Conservation (phyloP, 1,139 yeast species). For the Meyerozyma smithsonii region DNA sequence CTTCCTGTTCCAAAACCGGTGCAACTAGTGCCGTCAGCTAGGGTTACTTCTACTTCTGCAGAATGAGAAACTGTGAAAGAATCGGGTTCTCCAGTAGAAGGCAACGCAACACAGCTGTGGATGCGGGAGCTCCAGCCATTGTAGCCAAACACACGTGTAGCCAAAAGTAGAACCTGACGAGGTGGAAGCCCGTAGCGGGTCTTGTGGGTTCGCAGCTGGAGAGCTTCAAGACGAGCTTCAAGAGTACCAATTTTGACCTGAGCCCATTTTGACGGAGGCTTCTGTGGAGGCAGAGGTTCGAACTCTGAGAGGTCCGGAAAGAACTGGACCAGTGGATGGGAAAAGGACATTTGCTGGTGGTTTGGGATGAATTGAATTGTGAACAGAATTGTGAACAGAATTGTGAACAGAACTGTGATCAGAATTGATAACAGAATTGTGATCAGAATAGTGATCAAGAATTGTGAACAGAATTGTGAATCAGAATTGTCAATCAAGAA, state of each 20-base stretch:
- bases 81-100: slow-evolving; percentile 13
- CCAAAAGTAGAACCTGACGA: slow-evolving; percentile 24
- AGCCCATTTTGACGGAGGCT: slow-evolving; percentile 23
- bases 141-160: slow-evolving; percentile 63
- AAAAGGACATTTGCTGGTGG: background rate
- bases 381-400: background rate
- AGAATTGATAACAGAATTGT: too few species aligned
- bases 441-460: too few species aligned
- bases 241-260: slow-evolving; percentile 30
- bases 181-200: background rate
- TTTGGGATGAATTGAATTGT: background rate
- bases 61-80: slow-evolving; percentile 19
- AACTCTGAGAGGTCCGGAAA: slow-evolving; percentile 22
- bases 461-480: too few species aligned
- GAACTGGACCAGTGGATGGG: too few species aligned
- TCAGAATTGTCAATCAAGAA: too few species aligned
- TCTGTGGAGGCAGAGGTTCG: slow-evolving; percentile 8
- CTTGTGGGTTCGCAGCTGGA: slow-evolving; percentile 12
- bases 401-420: too few species aligned
- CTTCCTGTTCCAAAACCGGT: slow-evolving; percentile 40
- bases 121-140: slow-evolving; percentile 63
- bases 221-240: slow-evolving; percentile 28
- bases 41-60: slow-evolving; percentile 32
- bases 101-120: slow-evolving; percentile 24
- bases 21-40: slow-evolving; percentile 46